A percentile compares a stretch with the other conserved stretches of the same genome.
phyloP scores from a whole-genome alignment of 1,139 yeast species.

The Protomyces pachydermus region DNA sequence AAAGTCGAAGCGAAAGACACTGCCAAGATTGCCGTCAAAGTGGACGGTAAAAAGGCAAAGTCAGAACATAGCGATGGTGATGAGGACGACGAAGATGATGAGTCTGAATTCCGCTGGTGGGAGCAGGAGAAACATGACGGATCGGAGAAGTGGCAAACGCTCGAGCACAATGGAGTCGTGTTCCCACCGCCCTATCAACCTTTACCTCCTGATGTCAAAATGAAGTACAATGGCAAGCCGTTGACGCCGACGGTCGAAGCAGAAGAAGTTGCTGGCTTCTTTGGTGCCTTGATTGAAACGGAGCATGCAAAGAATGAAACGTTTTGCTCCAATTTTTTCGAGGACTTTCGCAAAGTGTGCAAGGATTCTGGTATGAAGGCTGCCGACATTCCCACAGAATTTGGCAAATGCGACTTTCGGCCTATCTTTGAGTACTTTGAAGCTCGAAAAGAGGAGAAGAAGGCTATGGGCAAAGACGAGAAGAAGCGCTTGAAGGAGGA shows the following conservation, averaged over 20 bases:
- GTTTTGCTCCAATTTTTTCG: constrained; percentile 80
- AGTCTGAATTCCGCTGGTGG: constrained; percentile 77
- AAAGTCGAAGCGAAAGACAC: constrained; percentile 11
- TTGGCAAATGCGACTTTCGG: constrained; percentile 70
- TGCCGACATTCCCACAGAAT: constrained; percentile 44
- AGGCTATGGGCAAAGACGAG: constrained; percentile 60
- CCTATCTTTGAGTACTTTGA: constrained; percentile 72
- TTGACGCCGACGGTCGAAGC: constrained; percentile 72
- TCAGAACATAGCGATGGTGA: constrained; percentile 34
- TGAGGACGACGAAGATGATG: constrained; percentile 51
- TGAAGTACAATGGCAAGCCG: constrained; percentile 70
- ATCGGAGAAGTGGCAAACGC: constrained; percentile 74
- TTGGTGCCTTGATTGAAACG: constrained; percentile 78
- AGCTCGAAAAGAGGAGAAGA: constrained; percentile 64
- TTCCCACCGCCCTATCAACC: constrained; percentile 92
- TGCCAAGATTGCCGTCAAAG: not conserved
- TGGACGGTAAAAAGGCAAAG: constrained; percentile 23
- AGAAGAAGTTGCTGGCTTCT: constrained; percentile 95
- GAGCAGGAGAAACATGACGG: constrained; percentile 71
- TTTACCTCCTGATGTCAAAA: constrained; percentile 70
- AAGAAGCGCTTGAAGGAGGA: constrained; percentile 68
- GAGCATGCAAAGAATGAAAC: constrained; percentile 86
- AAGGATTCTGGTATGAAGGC: constrained; percentile 54
- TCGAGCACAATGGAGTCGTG: constrained; percentile 84
- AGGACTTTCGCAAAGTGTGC: constrained; percentile 66